phyloP scores from a whole-genome alignment of 345 rosid genomes.

The Linum usitatissimum region DNA sequence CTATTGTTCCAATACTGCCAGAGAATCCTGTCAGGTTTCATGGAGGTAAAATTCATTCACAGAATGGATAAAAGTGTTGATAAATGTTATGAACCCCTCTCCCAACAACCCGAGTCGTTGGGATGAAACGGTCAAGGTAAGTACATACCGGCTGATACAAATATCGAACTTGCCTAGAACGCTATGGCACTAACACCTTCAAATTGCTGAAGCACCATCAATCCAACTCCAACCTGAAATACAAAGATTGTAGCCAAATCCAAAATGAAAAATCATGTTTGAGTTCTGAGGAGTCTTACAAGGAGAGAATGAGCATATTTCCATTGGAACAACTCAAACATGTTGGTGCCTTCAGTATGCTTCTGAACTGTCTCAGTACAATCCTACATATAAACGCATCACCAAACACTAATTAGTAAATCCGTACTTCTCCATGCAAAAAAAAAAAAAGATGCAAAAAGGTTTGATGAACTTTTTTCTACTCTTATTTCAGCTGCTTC shows the following conservation, averaged over 20 bases:
- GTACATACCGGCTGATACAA: slow-evolving; percentile 39
- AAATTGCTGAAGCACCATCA: slow-evolving; percentile 30
- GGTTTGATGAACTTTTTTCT: slow-evolving; percentile 8
- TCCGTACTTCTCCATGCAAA: neutral
- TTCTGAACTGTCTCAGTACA: slow-evolving; percentile 14
- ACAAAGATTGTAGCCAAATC: neutral
- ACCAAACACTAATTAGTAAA: neutral
- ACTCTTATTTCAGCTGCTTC: slow-evolving; percentile 57
- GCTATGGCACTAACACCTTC: slow-evolving; percentile 38
- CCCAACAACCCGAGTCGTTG: no score
- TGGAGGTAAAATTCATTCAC: no score
- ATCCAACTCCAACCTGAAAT: slow-evolving; percentile 32
- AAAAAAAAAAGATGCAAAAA: neutral
- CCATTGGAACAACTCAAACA: slow-evolving; percentile 14
- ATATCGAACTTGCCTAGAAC: slow-evolving; percentile 45
- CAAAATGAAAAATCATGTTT: neutral
- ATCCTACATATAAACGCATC: slow-evolving; percentile 13
- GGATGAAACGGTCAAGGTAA: no score
- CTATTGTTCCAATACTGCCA: slow-evolving; percentile 52
- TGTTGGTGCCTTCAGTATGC: slow-evolving; percentile 18
- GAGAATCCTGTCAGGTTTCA: slow-evolving; percentile 45
- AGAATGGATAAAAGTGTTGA: no score
- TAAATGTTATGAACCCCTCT: no score
- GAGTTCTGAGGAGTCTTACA: neutral
- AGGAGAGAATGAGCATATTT: slow-evolving; percentile 17